Evolutionary conservation across 495 filamentous ascomycete species (phyloP).

Genomic region (Talaromyces stipitatus): DNA sequence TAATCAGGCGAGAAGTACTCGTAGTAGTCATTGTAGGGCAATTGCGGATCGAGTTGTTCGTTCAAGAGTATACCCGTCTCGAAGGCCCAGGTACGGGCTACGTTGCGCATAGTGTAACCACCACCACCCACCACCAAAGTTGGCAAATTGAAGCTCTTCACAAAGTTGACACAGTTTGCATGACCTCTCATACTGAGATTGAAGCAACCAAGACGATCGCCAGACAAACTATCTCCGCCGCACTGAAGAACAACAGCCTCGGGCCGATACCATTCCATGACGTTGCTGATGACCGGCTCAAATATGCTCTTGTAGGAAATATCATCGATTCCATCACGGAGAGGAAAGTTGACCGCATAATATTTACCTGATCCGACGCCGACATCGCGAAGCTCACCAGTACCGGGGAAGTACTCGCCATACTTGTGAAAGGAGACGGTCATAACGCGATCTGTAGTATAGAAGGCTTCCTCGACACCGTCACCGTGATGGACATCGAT

Average conservation of each 20-base stretch:
- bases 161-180: slow-evolving; percentile 93
- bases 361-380: slow-evolving; percentile 89
- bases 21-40: slow-evolving; percentile 99
- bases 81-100: slow-evolving; percentile 93
- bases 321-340: slow-evolving; percentile 95
- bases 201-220: slow-evolving; percentile 93
- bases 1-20: slow-evolving; percentile 99
- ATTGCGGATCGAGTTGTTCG: slow-evolving; percentile 63
- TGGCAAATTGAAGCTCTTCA: slow-evolving; percentile 86
- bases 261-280: slow-evolving; percentile 94
- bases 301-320: slow-evolving; percentile 88
- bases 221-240: slow-evolving; percentile 89
- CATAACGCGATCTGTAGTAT: slow-evolving; percentile 97
- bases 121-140: slow-evolving; percentile 90
- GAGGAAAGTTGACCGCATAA: slow-evolving; percentile 93
- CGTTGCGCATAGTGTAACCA: slow-evolving; percentile 98
- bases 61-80: slow-evolving; percentile 90
- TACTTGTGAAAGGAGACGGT: slow-evolving; percentile 98
- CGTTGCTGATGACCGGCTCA: slow-evolving; percentile 82
- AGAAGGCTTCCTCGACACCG: slow-evolving; percentile 96
- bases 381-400: slow-evolving; percentile 90
- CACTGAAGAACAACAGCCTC: slow-evolving; percentile 96
- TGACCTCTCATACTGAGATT: slow-evolving; percentile 97
- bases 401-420: slow-evolving; percentile 97
- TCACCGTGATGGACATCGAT: slow-evolving; percentile 99